phyloP scores from a whole-genome alignment of 1,284 basidiomycete genomes.

The Cryptococcus wingfieldii region DNA sequence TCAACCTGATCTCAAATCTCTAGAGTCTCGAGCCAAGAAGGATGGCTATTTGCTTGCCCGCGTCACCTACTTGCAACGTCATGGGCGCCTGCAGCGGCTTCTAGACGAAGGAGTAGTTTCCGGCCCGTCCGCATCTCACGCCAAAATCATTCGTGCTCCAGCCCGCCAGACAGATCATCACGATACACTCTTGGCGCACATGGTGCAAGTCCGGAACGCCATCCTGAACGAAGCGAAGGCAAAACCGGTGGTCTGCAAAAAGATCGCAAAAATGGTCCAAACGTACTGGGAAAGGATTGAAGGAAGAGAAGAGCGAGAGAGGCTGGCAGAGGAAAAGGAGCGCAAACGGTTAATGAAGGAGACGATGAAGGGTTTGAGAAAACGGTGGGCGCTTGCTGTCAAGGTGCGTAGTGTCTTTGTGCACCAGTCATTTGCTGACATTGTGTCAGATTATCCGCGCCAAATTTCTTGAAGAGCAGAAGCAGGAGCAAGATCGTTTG shows the following conservation, averaged over 20 bases:
- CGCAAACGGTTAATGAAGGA: constrained; percentile 66
- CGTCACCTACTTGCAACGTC: constrained; percentile 51
- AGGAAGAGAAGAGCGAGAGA: constrained; percentile 60
- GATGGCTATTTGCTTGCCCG: constrained; percentile 57
- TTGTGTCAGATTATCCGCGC: constrained; percentile 62
- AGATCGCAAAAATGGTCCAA: constrained; percentile 66
- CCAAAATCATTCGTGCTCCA: constrained; percentile 15
- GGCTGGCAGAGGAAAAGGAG: constrained; percentile 63
- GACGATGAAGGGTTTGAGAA: constrained; percentile 57
- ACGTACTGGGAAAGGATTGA: constrained; percentile 72
- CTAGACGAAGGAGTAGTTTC: constrained; percentile 50
- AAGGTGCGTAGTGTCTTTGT: constrained; percentile 56
- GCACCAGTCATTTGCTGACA: background rate
- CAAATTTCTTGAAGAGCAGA: constrained; percentile 56
- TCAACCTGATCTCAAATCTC: constrained; percentile 46
- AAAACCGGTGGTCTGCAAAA: constrained; percentile 46
- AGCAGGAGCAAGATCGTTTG: constrained; percentile 62
- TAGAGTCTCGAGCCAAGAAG: constrained; percentile 52
- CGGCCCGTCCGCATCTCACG: background rate
- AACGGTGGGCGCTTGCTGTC: constrained; percentile 81
- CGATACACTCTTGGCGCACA: constrained; percentile 47
- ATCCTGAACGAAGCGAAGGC: constrained; percentile 45
- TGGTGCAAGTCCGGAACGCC: constrained; percentile 46
- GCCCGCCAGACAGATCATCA: constrained; percentile 41
- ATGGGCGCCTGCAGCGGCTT: constrained; percentile 44